These are phyloP conservation scores for Lentinula detonsa DNA, from an alignment of 768 basidiomycete genomes.

Conservation along the genomic window DNA sequence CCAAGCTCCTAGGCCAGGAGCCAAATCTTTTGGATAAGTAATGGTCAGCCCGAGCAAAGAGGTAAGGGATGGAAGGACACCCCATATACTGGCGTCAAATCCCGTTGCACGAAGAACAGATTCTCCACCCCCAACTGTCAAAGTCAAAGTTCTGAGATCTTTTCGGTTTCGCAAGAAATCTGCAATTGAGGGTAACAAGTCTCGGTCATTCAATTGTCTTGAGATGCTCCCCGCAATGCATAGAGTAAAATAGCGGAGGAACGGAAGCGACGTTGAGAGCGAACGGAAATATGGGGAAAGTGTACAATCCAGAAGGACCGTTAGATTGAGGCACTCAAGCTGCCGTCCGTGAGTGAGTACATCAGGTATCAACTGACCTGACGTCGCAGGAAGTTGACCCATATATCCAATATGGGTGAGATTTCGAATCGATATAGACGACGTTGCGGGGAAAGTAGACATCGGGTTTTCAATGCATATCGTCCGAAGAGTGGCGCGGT, in stretches of 20 bases:
- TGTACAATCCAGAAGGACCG: conserved; percentile 46
- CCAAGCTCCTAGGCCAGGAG: conserved; percentile 61
- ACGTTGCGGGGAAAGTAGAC: conserved; percentile 49
- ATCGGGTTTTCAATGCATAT: conserved; percentile 46
- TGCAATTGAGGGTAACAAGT: conserved; percentile 63
- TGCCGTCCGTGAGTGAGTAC: conserved; percentile 58
- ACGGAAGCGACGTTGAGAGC: conserved; percentile 40
- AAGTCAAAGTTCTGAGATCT: conserved; percentile 45
- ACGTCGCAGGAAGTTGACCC: conserved; percentile 42
- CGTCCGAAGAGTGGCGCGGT: conserved; percentile 45
- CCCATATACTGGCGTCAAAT: conserved; percentile 68
- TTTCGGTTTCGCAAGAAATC: conserved; percentile 57
- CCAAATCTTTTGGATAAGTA: conserved; percentile 58
- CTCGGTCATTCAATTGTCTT: conserved; percentile 43
- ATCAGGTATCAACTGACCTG: conserved; percentile 47
- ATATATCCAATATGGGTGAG: conserved; percentile 59
- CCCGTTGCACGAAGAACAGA: conserved; percentile 45
- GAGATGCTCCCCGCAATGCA: conserved; percentile 32
- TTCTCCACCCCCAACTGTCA: conserved; percentile 41
- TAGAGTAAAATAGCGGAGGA: conserved; percentile 62
- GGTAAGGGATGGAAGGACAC: conserved; percentile 54
- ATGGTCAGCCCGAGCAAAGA: conserved; percentile 51
- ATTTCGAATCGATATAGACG: conserved; percentile 51
- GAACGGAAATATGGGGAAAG: conserved; percentile 47
- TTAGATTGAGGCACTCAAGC: conserved; percentile 53